Evolutionary conservation across 2,329 filamentous ascomycete species (phyloP).

Genomic region (Xylaria sp.): DNA sequence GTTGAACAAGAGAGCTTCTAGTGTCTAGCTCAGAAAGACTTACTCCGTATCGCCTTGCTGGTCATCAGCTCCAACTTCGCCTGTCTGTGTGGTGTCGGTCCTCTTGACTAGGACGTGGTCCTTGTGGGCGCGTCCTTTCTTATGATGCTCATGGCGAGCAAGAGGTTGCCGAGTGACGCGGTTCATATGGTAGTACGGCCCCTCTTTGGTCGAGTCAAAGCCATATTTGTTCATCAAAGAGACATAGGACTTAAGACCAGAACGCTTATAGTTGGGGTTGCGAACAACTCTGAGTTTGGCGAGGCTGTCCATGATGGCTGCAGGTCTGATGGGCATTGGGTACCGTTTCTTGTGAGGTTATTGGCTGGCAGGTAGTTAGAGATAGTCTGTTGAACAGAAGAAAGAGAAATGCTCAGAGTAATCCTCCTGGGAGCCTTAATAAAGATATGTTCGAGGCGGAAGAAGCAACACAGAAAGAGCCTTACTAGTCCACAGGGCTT

Average conservation of each 20-base stretch:
- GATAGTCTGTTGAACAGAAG: not conserved
- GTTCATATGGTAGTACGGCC: slow-evolving; percentile 67
- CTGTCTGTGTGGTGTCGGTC: slow-evolving; percentile 48
- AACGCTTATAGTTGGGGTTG: slow-evolving; percentile 69
- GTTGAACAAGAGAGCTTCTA: not conserved
- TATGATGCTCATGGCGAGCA: slow-evolving; percentile 48
- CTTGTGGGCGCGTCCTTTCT: slow-evolving; percentile 55
- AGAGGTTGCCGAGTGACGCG: slow-evolving; percentile 61
- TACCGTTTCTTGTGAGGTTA: slow-evolving; percentile 1
- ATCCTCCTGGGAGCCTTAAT: not conserved
- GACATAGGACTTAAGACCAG: slow-evolving; percentile 72
- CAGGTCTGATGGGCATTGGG: slow-evolving; percentile 28
- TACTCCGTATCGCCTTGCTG: slow-evolving; percentile 71
- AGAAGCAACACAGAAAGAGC: not conserved
- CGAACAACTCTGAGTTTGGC: slow-evolving; percentile 61
- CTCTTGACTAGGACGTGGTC: slow-evolving; percentile 61
- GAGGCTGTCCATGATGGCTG: slow-evolving; percentile 45
- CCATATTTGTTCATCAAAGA: slow-evolving; percentile 70
- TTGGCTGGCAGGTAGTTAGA: not conserved
- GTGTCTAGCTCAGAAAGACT: slow-evolving; percentile 16
- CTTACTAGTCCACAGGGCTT: not conserved
- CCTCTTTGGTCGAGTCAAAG: slow-evolving; percentile 70
- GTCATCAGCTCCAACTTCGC: slow-evolving; percentile 69
- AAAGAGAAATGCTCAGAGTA: not conserved
- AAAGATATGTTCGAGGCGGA: slow-evolving; percentile 7